Base-by-base conservation (phyloP, 305 asterid genomes). In the Fraxinus velutina region DNA sequence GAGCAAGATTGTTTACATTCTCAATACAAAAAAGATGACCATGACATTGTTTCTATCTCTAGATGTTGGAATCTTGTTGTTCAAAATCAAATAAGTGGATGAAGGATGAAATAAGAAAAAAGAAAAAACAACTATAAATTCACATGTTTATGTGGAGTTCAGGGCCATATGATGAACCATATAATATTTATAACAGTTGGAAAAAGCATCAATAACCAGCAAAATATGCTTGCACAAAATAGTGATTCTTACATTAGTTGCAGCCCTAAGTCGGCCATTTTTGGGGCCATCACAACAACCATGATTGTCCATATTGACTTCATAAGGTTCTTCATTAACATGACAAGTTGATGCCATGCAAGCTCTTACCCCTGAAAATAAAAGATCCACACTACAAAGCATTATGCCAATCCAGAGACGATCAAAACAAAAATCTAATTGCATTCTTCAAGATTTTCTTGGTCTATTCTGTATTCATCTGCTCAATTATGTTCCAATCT, bases 231-330 rank as follows among this genome's bases (percentile, higher is more conserved):
- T 76, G 15, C 34, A 81, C 52, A 24, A 5, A 70, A 77, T 55
- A 70, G 83, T 50, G 34, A 27, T 15, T 44, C 96, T 91, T 88
- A 96, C 99, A 73, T 90, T 84, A 47, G 85, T 80, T 4, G 73
- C 84, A 39, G 86, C 90, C 88, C 90, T 90, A 50, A 91, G 84
- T 85, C 99, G 92, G 86, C 97, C 99, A 55, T 88, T 85, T 87
- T 85, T 92, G 75, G 99, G 95, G 75, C 97, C 97, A 89, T 87
- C 89, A 19, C 44, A 60, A 76, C 87, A 85, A 42, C 99, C 97
- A 82, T 94, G 98, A 86, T 93, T 94, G 86, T 94, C 99, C 75
- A 89, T 75, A 73, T 80, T 81, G 81, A 96, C 83, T 85, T 96
- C 99, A 85, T 81, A 96, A 71, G 91, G 92, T 82, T 92, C 97